Evolutionary conservation across 78 protist species (phyloP), one percentile per base, ranked within the genome.

Genomic region (Diacronema lutheri): DNA sequence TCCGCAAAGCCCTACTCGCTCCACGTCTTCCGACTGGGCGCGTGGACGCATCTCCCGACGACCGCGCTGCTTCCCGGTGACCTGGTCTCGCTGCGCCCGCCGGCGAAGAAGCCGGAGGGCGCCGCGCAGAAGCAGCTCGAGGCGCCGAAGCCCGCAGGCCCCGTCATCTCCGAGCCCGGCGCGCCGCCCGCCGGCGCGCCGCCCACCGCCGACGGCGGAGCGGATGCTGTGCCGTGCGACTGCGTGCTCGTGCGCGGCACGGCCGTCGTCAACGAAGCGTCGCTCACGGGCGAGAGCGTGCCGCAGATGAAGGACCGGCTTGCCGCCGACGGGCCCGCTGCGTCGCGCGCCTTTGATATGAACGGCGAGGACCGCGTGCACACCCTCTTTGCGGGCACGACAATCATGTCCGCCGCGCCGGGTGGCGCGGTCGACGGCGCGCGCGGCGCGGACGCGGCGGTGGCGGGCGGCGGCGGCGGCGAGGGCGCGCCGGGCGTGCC

Each of bases 261-360:
- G 0, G 84, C 87, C 26, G 84, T 87, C 25, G 90, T 61, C 29
- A 87, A 87, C 41, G 90, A 87, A 71, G 44, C 80, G 64, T n/a
- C 79, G 55, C 85, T 87, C 31, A 87, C 90, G 13, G 90, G 90
- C 31, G 90, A 87, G 65, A 80, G 86, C 25, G 85, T 83, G n/a
- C 92, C 92, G n/a, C 92, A 83, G 78, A 81, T 89, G 86, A 89
- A 89, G 72, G 89, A 81, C 38, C 33, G 33, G 44, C 46, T 68
- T 14, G 61, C 31, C 23, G 76, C 1, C 9, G 74, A 66, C 71
- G 26, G 7, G 20, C 10, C 1, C 58, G 46, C 25, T 20, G 38
- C 25, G 16, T 2, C n/a, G 19, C 16, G 35, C 44, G 16, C 16
- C 26, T 76, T 82, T 19, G 76, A 82, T 65, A 16, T 82, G 33